Conservation (phyloP, 2,329 filamentous ascomycete species). For the Chaetomium sp. region DNA sequence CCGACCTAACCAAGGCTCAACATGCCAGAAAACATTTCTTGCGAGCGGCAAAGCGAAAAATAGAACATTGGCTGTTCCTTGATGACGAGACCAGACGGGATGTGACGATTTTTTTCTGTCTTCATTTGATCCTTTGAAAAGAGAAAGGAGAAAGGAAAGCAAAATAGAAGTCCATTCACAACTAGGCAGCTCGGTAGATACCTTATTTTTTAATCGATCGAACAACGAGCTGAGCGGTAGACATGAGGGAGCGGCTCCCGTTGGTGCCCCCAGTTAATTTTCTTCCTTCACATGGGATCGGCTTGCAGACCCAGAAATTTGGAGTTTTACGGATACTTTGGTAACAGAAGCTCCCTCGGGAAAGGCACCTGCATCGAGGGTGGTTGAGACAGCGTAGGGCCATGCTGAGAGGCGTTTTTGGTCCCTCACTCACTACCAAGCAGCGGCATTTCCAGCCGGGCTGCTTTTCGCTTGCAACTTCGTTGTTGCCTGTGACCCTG, state of each 20-base stretch:
- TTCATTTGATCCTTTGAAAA: not conserved
- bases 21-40: not conserved
- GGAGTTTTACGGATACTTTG: too few relatives aligned
- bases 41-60: not conserved
- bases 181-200: too few relatives aligned
- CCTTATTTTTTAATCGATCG: too few relatives aligned
- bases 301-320: too few relatives aligned
- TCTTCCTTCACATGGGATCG: too few relatives aligned
- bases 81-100: not conserved
- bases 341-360: too few relatives aligned
- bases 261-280: too few relatives aligned
- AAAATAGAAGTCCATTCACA: too few relatives aligned
- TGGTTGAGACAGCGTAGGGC: not conserved
- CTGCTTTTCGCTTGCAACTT: constrained; percentile 4
- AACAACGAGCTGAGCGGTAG: too few relatives aligned
- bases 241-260: too few relatives aligned
- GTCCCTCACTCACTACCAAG: constrained; percentile 7
- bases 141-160: too few relatives aligned
- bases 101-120: not conserved
- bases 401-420: not conserved
- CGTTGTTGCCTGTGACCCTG: not conserved
- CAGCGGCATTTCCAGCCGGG: constrained; percentile 9
- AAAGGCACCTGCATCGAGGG: not conserved
- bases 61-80: not conserved
- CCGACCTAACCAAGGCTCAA: constrained; percentile 2